Conservation (phyloP, 2,329 filamentous ascomycete genomes). For the Dactylellina leptospora region DNA sequence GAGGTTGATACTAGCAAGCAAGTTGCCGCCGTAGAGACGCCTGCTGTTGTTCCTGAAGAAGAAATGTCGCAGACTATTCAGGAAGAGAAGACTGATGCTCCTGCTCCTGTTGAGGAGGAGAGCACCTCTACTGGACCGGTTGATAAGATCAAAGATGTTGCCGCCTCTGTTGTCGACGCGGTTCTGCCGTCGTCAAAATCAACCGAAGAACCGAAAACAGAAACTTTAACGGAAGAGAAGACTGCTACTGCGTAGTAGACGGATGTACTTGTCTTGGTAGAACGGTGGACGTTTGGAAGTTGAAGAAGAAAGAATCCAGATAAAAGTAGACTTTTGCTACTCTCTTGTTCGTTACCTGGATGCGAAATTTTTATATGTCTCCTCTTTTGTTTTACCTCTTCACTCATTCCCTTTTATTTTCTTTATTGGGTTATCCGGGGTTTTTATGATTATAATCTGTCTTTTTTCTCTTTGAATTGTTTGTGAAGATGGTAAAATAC, state of each 20-base stretch:
- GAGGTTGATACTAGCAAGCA: slow-evolving; percentile 23
- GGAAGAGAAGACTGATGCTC: slow-evolving; percentile 13
- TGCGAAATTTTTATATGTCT: too few species aligned
- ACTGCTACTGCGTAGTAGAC: slow-evolving; percentile 22
- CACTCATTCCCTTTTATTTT: too few species aligned
- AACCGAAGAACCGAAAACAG: slow-evolving; percentile 37
- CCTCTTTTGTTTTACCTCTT: too few species aligned
- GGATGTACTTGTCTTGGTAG: neutral
- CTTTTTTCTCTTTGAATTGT: too few species aligned
- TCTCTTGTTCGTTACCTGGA: too few species aligned
- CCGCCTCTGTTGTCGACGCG: slow-evolving; percentile 24
- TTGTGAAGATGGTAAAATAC: too few species aligned
- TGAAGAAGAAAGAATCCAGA: neutral
- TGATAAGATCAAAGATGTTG: slow-evolving; percentile 28
- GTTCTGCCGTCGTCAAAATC: slow-evolving; percentile 11
- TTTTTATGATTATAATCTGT: too few species aligned
- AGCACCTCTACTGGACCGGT: neutral
- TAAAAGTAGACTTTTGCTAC: too few species aligned
- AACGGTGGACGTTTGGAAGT: neutral
- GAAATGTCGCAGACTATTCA: slow-evolving; percentile 3
- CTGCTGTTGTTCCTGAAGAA: slow-evolving; percentile 6
- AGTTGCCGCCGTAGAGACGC: neutral
- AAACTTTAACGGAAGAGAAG: slow-evolving; percentile 33
- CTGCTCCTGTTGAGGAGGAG: slow-evolving; percentile 9
- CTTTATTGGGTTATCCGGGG: too few species aligned